Percentiles rank a stretch among this genome's conserved stretches.
Evolutionary conservation across 169 alveolate species (phyloP).

Genomic region (Plasmodium relictum): DNA sequence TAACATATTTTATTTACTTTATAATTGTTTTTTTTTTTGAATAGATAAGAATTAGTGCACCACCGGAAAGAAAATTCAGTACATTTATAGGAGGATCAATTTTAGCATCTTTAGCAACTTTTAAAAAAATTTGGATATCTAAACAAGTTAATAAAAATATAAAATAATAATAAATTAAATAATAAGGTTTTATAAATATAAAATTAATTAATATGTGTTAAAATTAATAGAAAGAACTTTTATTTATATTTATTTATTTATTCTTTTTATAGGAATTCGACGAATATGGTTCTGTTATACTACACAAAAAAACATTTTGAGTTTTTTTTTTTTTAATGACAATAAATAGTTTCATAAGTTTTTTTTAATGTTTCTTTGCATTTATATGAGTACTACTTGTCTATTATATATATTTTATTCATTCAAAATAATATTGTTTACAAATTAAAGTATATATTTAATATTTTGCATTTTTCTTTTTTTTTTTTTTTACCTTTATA

Average conservation of each 20-base stretch:
- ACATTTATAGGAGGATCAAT: conserved; percentile 75
- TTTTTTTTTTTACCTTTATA: no score
- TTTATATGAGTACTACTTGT: no score
- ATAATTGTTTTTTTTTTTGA: not conserved
- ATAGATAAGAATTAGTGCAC: conserved; percentile 76
- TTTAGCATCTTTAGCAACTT: conserved; percentile 65
- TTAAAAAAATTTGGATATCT: conserved; percentile 66
- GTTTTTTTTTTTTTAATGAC: not conserved
- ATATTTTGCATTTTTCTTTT: not conserved
- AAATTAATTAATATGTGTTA: not conserved
- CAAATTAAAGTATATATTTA: not conserved
- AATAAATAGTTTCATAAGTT: not conserved
- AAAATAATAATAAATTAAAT: not conserved
- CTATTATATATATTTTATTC: not conserved
- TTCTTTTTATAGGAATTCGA: conserved; percentile 52
- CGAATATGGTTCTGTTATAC: conserved; percentile 63
- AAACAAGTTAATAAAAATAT: conserved; percentile 29
- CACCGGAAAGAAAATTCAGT: conserved; percentile 72
- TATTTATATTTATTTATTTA: not conserved
- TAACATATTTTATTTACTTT: not conserved
- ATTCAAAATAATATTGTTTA: not conserved
- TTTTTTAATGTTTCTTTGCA: not conserved
- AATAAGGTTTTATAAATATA: not conserved
- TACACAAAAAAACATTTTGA: conserved; percentile 71
- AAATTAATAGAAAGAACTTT: not conserved